Evolutionary conservation across 257 asterid genomes (phyloP).

Genomic region (Solanum virginianum): DNA sequence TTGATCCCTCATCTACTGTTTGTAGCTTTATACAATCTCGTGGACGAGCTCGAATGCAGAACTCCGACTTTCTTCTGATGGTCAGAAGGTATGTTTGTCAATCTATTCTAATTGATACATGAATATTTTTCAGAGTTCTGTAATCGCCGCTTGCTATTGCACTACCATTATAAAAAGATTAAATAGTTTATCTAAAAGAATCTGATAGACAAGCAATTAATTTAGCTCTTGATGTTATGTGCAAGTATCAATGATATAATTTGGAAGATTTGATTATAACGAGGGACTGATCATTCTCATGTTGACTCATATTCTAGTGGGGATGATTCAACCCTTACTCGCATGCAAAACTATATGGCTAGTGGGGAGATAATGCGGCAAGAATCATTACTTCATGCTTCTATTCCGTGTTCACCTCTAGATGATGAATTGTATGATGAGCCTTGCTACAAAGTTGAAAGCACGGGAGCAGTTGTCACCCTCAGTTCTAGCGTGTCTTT

Average conservation of each 20-base stretch:
- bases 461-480: no score
- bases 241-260: no score
- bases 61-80: constrained; percentile 72
- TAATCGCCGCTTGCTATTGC: not conserved
- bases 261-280: no score
- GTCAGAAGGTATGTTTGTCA: constrained; percentile 32
- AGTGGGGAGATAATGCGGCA: no score
- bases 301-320: no score
- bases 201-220: not conserved
- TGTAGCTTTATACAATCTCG: constrained; percentile 95
- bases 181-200: not conserved
- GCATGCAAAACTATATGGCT: no score
- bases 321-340: not conserved
- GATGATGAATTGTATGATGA: constrained; percentile 16
- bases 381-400: no score
- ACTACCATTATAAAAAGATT: not conserved
- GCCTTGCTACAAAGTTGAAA: not conserved
- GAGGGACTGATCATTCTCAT: not conserved
- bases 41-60: constrained; percentile 91
- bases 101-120: not conserved
- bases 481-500: no score
- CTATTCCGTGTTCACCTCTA: no score
- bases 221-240: not conserved
- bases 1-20: constrained; percentile 61
- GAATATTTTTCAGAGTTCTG: not conserved